Evolutionary conservation across 345 rosid species (phyloP).

Genomic region (Lagerstroemia speciosa): DNA sequence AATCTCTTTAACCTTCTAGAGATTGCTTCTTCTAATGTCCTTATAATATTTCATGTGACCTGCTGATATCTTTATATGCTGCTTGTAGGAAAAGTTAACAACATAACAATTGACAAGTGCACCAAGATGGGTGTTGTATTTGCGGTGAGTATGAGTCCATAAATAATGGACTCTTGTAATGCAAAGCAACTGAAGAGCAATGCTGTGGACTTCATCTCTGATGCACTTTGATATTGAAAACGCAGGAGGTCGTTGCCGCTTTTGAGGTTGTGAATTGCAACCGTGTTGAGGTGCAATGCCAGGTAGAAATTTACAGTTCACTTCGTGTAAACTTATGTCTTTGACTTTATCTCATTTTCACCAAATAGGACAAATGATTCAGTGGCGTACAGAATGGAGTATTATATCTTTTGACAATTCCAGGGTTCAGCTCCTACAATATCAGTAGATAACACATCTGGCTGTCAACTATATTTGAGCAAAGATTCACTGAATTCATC

Average conservation of each 20-base stretch:
- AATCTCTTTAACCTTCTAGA: background rate
- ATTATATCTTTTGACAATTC: background rate
- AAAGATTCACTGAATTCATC: constrained; percentile 64
- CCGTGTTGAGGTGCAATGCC: constrained; percentile 95
- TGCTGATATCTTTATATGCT: background rate
- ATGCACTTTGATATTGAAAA: constrained; percentile 9
- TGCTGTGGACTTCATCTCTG: constrained; percentile 9
- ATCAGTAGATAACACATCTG: constrained; percentile 83
- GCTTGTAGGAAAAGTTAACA: constrained; percentile 89
- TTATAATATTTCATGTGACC: background rate
- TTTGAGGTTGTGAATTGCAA: constrained; percentile 92
- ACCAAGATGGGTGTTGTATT: constrained; percentile 88
- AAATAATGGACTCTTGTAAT: background rate
- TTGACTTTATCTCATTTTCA: background rate
- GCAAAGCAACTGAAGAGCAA: background rate
- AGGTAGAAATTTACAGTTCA: constrained; percentile 35
- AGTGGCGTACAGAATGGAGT: background rate
- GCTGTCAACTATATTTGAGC: constrained; percentile 83
- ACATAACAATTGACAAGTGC: constrained; percentile 93
- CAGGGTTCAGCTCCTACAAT: constrained; percentile 96
- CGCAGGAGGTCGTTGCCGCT: constrained; percentile 98
- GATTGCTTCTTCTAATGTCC: background rate
- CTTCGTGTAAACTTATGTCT: background rate
- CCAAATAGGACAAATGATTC: background rate
- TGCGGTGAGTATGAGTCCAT: constrained; percentile 42